phyloP scores from a whole-genome alignment of 257 asterid species.

The Scutellaria baicalensis region DNA sequence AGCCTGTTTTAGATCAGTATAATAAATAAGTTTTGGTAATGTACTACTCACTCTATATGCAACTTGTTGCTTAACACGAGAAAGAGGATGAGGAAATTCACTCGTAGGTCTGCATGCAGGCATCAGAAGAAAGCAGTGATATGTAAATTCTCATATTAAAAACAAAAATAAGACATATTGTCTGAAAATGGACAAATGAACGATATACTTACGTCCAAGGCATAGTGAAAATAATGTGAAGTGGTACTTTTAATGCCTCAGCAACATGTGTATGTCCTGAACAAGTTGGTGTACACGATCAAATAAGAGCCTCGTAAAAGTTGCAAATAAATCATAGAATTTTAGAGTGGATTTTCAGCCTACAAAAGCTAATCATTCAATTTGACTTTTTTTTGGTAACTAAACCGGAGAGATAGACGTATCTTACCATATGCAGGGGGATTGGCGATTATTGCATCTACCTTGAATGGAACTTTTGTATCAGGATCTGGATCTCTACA shows the following conservation, averaged over 20 bases:
- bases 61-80: slow-evolving; percentile 82
- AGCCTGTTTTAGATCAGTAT: not conserved
- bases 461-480: slow-evolving; percentile 51
- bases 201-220: slow-evolving; percentile 86
- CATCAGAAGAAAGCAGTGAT: slow-evolving; percentile 25
- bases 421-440: slow-evolving; percentile 93
- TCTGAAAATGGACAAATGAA: not conserved
- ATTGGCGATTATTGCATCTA: slow-evolving; percentile 81
- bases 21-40: slow-evolving; percentile 3
- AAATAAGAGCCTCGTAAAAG: not conserved
- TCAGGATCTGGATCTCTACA: slow-evolving; percentile 65
- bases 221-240: slow-evolving; percentile 90
- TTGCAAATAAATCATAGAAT: not conserved
- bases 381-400: no score
- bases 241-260: slow-evolving; percentile 74
- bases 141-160: no score
- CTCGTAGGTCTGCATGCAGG: slow-evolving; percentile 70
- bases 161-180: no score
- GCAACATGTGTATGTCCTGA: slow-evolving; percentile 91
- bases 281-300: not conserved
- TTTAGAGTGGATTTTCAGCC: not conserved
- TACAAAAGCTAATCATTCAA: not conserved
- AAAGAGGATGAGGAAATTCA: slow-evolving; percentile 93
- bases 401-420: not conserved
- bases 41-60: slow-evolving; percentile 72